Base-by-base conservation (phyloP, 805 yeast genomes). In the Lachancea meyersii region DNA sequence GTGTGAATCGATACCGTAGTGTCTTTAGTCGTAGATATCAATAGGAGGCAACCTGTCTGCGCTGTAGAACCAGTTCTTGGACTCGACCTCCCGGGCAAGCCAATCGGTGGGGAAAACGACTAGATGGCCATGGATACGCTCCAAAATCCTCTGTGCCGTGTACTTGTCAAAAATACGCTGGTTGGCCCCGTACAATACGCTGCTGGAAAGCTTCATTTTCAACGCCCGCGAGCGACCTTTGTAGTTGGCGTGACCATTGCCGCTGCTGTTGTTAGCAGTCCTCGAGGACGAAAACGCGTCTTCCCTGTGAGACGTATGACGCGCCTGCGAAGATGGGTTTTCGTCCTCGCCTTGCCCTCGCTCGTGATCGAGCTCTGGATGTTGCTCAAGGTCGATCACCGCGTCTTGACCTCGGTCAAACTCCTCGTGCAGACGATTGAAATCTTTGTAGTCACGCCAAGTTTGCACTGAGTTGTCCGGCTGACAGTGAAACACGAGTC, bases 1-100 rank as follows among this genome's bases (percentile, higher is more conserved):
- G n/a, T n/a, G n/a, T n/a, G n/a, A n/a, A 26, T 5, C 16, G 9
- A 4, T 14, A 30, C 32, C 18, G 14, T 30, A 3, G 13, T 5
- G 16, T 17, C 17, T 14, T 30, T 14, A 87, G 55, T 88, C 91
- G 61, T 85, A 93, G 41, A 93, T 91, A 58, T 93, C 97, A 43
- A 93, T 79, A 1, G 98, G 98, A 4, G 97, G 96, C 21, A 93
- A 69, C 55, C 95, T 79, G 58, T 93, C 98, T 38, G 94, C 81
- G 54, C 82, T 86, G 69, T 86, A 89, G 61, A 88, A 89, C 97
- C 97, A 91, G 58, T 94, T 93, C 9, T 86, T 91, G 5, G 86
- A 77, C 44, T 89, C 96, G 23, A 88, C 76, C 63, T 93, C 98
- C 45, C 80, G 75, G 53, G 76, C 69, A 33, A 93, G 71, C 98